Base-by-base conservation (phyloP, 805 yeast genomes). In the Wickerhamiella bombiphila region DNA sequence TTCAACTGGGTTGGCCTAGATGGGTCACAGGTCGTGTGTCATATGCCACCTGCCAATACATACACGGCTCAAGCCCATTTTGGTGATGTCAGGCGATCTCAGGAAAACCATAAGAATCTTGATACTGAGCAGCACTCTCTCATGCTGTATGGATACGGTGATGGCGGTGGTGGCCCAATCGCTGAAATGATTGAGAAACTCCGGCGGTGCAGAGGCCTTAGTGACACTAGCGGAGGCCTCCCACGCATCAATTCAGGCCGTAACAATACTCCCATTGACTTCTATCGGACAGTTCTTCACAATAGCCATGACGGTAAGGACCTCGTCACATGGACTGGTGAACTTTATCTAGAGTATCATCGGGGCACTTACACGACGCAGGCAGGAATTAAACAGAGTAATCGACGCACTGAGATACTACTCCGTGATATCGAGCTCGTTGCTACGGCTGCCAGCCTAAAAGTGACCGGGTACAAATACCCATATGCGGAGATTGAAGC, bases 161-260 rank as follows among this genome's bases (percentile, higher is more conserved):
- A 88, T 56, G 98, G 98, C 50, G 98, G 98, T 44, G 98, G 98
- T 46, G 98, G 98, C 5, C 97, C 98, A 33, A 76, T 82, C 3
- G 80, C 80, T 29, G 94, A 81, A 52, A 86, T 85, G 94, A 52
- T 88, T 45, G 97, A 91, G 54, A 86, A 83, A 55, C 66, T 88
- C 52, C 74, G 97, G 54, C 74, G 97, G 49, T 77, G 88, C 55
- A 70, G 97, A 52, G 96, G 96, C 13, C 57, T 86, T 42, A 70
- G 85, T 16, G 80, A 88, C 52, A 76, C 77, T 4, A 77, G 77
- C 11, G 93, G 88, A 3, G 38, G 38, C 13, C 68, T 91, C 41
- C 97, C 97, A 2, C 69, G 79, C 1, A 81, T 86, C 16, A 76
- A 82, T 38, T 60, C 80, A 41, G 94, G 94, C 5, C 61, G 65